Base-by-base conservation (phyloP, 352 stramenopile genomes). In the Globisporangium cystogenes region DNA sequence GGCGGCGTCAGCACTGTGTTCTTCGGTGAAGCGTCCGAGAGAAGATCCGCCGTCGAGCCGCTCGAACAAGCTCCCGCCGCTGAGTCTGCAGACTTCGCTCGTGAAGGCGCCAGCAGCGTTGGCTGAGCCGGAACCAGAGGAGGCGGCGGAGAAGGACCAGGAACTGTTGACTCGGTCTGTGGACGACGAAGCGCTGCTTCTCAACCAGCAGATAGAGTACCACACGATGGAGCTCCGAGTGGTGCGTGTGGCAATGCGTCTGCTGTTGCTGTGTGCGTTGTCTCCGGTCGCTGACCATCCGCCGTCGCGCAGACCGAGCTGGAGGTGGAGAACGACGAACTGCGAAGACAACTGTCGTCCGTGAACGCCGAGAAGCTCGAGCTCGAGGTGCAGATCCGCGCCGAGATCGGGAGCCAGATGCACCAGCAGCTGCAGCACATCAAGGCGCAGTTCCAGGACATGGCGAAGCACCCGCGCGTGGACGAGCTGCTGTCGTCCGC, bases 371-470 rank as follows among this genome's bases (percentile, higher is more conserved):
- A 84, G 54, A 76, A 83, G 23, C 69, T 88, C 54, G 51, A 82
- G 54, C 72, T 83, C 51, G 76, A 87, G 53, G 65, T 87, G 21
- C 64, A 67, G 24, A 77, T 87, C 55, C 74, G 80, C 8, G 65
- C 64, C 2, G 74, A 86, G 47, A 74, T 89, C n/a, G 81, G 72
- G 23, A 76, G 74, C n/a, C 76, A 87, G 61, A 87, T 86, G 79
- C 72, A 69, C 14, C 58, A 77, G 41, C 77, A 87, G 45, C 64
- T 86, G 37, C 71, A 85, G 62, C 76, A 85, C 26, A 85, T 87
- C 60, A 74, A 76, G 26, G 51, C 59, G 1, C 71, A 82, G 45
- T 87, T 84, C 51, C 64, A 73, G 51, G 62, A 57, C 10, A 86
- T 76, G 65, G 62, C 60, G 23, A 60, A 72, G 27, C 60, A 52